Evolutionary conservation across 257 asterid genomes (phyloP).

Genomic region (Nicotiana tabacum): DNA sequence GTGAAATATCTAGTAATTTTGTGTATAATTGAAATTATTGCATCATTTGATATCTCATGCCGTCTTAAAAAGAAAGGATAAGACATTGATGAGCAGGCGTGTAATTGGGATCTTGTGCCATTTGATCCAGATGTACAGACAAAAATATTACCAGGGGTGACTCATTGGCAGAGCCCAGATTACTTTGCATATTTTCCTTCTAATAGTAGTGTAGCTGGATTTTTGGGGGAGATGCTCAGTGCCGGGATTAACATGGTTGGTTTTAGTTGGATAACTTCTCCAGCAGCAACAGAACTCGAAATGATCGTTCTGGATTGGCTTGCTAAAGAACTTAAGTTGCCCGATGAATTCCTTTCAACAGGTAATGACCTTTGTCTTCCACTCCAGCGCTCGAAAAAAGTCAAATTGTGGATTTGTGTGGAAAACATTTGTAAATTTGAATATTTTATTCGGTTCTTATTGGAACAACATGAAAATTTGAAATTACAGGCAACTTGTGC

Average conservation of each 20-base stretch:
- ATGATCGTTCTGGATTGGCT: conserved; percentile 93
- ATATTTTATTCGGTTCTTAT: background rate
- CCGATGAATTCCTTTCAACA: conserved; percentile 66
- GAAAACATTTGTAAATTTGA: background rate
- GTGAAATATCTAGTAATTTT: conserved; percentile 28
- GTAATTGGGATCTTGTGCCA: background rate
- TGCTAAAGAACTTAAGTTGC: conserved; percentile 73
- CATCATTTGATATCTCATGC: background rate
- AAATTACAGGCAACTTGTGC: background rate
- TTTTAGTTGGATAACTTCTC: conserved; percentile 94
- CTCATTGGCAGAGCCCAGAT: conserved; percentile 97
- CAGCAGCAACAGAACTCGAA: conserved; percentile 98
- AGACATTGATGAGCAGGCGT: background rate
- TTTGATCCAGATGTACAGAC: conserved; percentile 53
- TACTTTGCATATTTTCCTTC: conserved; percentile 80
- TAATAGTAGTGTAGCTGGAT: conserved; percentile 87
- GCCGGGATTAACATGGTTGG: conserved; percentile 94
- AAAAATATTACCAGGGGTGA: conserved; percentile 88
- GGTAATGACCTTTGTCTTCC: conserved; percentile 28
- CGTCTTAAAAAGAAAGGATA: background rate
- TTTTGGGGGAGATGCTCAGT: conserved; percentile 95
- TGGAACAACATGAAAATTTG: background rate
- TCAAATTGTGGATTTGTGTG: background rate
- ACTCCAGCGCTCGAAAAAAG: background rate
- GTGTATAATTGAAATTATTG: background rate